A percentile compares a stretch with the other conserved stretches of the same genome.
Evolutionary conservation across 108 stramenopile genomes (phyloP).

Genomic region (Conticribra guillardii): DNA sequence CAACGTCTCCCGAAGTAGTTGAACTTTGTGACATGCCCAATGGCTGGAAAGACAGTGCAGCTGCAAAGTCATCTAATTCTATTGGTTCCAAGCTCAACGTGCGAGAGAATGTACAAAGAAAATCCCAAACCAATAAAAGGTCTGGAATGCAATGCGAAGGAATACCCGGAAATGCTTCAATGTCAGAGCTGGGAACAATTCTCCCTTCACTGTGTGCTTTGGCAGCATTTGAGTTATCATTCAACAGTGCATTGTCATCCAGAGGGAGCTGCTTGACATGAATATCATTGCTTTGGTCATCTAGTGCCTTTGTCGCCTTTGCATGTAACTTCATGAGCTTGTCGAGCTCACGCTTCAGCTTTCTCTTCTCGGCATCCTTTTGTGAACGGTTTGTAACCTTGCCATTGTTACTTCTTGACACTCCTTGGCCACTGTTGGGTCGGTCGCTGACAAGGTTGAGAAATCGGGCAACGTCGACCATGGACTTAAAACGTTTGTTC

Average conservation of each 20-base stretch:
- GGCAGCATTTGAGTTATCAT: constrained; percentile 34
- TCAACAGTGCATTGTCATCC: constrained; percentile 44
- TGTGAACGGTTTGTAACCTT: constrained; percentile 4
- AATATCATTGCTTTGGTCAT: constrained; percentile 72
- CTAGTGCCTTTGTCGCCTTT: constrained; percentile 68
- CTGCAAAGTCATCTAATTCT: constrained; percentile 79
- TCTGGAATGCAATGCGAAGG: constrained; percentile 83
- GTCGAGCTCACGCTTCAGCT: constrained; percentile 77
- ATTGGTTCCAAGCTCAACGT: constrained; percentile 74
- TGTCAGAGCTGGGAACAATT: constrained; percentile 50
- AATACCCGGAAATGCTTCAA: constrained; percentile 72
- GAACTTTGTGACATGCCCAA: constrained; percentile 27
- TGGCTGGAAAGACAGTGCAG: constrained; percentile 69
- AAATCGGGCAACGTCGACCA: constrained; percentile 77
- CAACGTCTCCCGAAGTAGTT: constrained; percentile 28
- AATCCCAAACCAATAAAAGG: constrained; percentile 85
- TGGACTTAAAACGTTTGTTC: constrained; percentile 75
- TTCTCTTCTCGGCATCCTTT: constrained; percentile 74
- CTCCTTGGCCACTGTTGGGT: constrained; percentile 38
- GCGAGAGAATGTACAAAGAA: constrained; percentile 81
- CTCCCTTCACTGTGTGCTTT: constrained; percentile 32
- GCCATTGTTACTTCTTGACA: constrained; percentile 29
- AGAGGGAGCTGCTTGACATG: constrained; percentile 52
- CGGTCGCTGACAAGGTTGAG: constrained; percentile 54
- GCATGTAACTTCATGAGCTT: constrained; percentile 62